Evolutionary conservation across 2,329 filamentous ascomycete genomes (phyloP).

Genomic region (Sporothrix schenckii): DNA sequence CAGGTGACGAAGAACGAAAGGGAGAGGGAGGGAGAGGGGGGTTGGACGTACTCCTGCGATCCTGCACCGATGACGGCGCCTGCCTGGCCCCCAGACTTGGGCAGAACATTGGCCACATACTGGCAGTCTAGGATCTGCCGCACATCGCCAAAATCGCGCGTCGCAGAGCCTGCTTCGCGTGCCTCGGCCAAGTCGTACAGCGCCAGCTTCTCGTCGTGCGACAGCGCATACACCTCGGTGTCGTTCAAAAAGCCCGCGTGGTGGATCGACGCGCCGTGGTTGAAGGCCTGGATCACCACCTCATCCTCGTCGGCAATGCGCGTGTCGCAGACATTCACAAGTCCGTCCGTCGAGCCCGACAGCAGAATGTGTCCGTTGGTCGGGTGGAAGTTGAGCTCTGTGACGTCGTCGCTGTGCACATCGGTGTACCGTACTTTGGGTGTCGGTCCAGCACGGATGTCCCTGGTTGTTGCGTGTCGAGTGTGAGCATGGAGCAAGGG

Average conservation of each 20-base stretch:
- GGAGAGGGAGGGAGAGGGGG: constrained; percentile 39
- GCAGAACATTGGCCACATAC: constrained; percentile 70
- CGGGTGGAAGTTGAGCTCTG: constrained; percentile 66
- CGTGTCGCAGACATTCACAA: constrained; percentile 77
- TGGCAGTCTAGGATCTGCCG: constrained; percentile 67
- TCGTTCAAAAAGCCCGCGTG: constrained; percentile 70
- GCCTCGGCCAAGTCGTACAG: constrained; percentile 71
- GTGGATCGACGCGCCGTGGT: constrained; percentile 74
- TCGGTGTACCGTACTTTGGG: constrained; percentile 62
- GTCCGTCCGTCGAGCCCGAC: constrained; percentile 77
- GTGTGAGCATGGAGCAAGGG: constrained; percentile 33
- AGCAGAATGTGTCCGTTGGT: constrained; percentile 63
- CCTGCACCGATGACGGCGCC: constrained; percentile 67
- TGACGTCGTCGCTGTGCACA: constrained; percentile 69
- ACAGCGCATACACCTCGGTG: constrained; percentile 70
- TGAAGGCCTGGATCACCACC: constrained; percentile 75
- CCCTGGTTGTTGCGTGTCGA: constrained; percentile 49
- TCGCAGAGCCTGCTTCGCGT: constrained; percentile 60
- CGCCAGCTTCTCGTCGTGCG: constrained; percentile 76
- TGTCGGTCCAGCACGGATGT: constrained; percentile 55
- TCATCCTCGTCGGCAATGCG: constrained; percentile 74
- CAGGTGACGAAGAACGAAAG: background rate
- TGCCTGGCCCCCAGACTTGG: constrained; percentile 56
- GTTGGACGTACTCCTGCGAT: constrained; percentile 62
- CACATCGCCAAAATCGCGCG: constrained; percentile 68